A percentile compares a stretch with the other conserved stretches of the same genome.
phyloP scores from a whole-genome alignment of 805 yeast genomes.

The Nakazawaea molendinolei region DNA sequence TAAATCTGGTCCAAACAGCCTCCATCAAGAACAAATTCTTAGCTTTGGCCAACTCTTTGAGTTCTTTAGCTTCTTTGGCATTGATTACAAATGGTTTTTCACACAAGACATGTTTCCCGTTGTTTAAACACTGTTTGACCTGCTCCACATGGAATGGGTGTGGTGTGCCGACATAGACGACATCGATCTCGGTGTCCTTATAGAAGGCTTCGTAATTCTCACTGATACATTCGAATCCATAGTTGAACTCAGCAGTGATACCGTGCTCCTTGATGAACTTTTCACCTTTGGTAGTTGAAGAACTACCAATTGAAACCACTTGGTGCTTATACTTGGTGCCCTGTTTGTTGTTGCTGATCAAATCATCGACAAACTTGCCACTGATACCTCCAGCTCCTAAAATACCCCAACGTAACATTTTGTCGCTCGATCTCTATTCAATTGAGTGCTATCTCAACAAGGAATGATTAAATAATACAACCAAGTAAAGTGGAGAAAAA shows the following conservation, averaged over 20 bases:
- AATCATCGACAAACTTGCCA: conserved; percentile 35
- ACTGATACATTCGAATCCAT: conserved; percentile 16
- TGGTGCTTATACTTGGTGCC: conserved; percentile 25
- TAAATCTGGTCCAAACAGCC: conserved; percentile 52
- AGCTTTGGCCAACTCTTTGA: conserved; percentile 35
- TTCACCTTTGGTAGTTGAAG: conserved; percentile 28
- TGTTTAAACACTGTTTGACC: conserved; percentile 33
- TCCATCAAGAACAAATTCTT: conserved; percentile 47
- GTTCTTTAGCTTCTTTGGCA: conserved; percentile 32
- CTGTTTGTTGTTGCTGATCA: conserved; percentile 19
- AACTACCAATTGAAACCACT: conserved; percentile 33
- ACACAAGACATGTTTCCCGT: conserved; percentile 44
- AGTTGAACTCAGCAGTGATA: conserved; percentile 12
- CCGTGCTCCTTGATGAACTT: conserved; percentile 22
- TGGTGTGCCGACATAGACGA: conserved; percentile 51
- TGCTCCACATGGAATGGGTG: conserved; percentile 44
- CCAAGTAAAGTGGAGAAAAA: too few relatives aligned
- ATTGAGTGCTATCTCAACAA: background rate
- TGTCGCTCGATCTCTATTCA: background rate
- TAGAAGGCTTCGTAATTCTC: conserved; percentile 37
- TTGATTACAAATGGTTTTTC: conserved; percentile 52
- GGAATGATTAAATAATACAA: background rate
- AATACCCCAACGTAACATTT: conserved; percentile 37
- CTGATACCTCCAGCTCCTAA: conserved; percentile 45
- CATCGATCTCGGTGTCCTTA: conserved; percentile 34